Base-by-base conservation (phyloP, 1,284 basidiomycete species). In the Cystobasidium slooffiae region DNA sequence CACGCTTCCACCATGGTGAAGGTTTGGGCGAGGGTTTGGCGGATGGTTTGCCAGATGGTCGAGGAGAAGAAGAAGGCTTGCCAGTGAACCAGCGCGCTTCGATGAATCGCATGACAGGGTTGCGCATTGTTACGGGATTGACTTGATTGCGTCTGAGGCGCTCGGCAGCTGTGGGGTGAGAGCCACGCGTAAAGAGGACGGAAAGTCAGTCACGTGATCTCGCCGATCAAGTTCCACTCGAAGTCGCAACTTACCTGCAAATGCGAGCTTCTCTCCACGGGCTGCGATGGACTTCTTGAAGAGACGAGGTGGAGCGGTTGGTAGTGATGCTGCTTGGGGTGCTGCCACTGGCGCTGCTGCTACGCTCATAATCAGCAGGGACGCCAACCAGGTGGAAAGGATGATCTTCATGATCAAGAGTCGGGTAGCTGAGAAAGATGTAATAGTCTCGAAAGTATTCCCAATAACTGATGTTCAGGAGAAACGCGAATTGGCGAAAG, bases 71-170 rank as follows among this genome's bases (percentile, higher is more conserved):
- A 10, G 61, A 63, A 7, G 61, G 61, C 43, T 63, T 63, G 16
- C 44, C 44, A 16, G 47, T 43, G 49, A 51, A 51, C 51, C 64
- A 51, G 14, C 47, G 24, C 2, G 64, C 39, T 16, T 55, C 47
- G 31, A 52, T 18, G 64, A 52, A 52, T 9, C 64, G 43, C 9
- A 37, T 31, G 2, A 66, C 64, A 52, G 64, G 64, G 41, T 66
- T 66, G 64, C 64, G 64, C 64, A 66, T 66, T 1, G 64, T 66
- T 0, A 53, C 49, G 51, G 64, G 49, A 22, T 55, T 66, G 49
- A 66, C 64, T 55, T 66, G 64, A 53, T 66, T 66, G 18, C 64
- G 64, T 10, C 64, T 22, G 4, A 66, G 37, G 18, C 64, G 64
- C 37, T 66, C 64, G 16, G 51, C 49, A 47, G 64, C 64, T 66